Percentiles rank a stretch among this genome's conserved stretches.
These are phyloP conservation scores for Trichoderma guizhouense DNA, from an alignment of 2,329 filamentous ascomycete genomes.

Conservation along the genomic window DNA sequence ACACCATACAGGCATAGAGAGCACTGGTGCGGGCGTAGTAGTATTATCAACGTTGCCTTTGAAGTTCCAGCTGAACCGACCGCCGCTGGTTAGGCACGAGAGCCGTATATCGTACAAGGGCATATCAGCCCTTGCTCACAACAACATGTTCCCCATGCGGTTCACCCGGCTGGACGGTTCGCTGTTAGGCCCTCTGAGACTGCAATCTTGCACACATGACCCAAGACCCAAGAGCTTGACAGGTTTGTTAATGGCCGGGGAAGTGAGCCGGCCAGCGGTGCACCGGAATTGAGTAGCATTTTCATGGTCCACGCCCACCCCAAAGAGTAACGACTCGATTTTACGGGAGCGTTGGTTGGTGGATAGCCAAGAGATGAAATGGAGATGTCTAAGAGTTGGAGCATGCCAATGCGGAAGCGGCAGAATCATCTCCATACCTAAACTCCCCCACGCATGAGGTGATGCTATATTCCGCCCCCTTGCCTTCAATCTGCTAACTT, in stretches of 20 bases:
- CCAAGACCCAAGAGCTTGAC: constrained; percentile 7
- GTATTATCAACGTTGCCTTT: not conserved
- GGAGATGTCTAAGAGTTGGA: not conserved
- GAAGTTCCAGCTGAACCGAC: not conserved
- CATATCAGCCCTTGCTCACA: constrained; percentile 8
- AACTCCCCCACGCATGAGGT: constrained; percentile 14
- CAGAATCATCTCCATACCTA: constrained; percentile 13
- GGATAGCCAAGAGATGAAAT: constrained; percentile 6
- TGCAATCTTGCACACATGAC: constrained; percentile 27
- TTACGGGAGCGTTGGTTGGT: not conserved
- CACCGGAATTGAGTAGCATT: constrained; percentile 12
- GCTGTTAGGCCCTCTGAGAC: constrained; percentile 23
- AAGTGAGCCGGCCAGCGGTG: constrained; percentile 17
- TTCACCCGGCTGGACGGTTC: constrained; percentile 29
- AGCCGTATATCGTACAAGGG: not conserved
- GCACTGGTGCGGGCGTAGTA: not conserved
- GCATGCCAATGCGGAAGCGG: constrained; percentile 4
- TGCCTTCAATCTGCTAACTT: constrained; percentile 11
- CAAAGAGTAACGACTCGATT: not conserved
- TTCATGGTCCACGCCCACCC: constrained; percentile 1
- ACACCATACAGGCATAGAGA: not conserved
- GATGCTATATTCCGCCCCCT: constrained; percentile 5
- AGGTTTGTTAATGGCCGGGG: constrained; percentile 22
- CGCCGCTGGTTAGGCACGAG: constrained; percentile 10
- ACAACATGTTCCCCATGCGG: constrained; percentile 14